Percentiles rank a stretch among this genome's conserved stretches.
phyloP scores from a whole-genome alignment of 2,329 filamentous ascomycete species.

The Incumbomyces delicatus region DNA sequence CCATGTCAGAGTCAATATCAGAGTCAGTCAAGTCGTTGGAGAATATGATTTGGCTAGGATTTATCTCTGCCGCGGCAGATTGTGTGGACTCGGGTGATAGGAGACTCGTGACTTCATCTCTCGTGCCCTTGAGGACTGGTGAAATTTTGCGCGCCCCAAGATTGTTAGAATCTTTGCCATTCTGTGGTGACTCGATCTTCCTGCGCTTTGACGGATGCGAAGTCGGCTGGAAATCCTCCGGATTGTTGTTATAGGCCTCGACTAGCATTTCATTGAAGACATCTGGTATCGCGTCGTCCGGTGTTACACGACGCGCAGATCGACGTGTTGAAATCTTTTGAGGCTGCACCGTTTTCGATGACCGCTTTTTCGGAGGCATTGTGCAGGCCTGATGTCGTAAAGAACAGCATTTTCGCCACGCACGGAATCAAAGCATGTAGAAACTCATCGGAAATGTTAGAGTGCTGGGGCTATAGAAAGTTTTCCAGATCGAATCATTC shows the following conservation, averaged over 20 bases:
- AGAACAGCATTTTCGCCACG: too few relatives aligned
- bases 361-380: slow-evolving; percentile 1
- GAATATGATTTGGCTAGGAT: slow-evolving; percentile 25
- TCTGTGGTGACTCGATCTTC: slow-evolving; percentile 24
- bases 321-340: slow-evolving; percentile 10
- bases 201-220: slow-evolving; percentile 30
- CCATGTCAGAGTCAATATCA: too few relatives aligned
- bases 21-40: slow-evolving; percentile 33
- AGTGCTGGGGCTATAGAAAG: too few relatives aligned
- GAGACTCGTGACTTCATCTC: slow-evolving; percentile 10
- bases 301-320: slow-evolving; percentile 12
- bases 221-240: slow-evolving; percentile 15
- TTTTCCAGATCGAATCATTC: too few relatives aligned
- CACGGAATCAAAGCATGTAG: too few relatives aligned
- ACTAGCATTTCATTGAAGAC: slow-evolving; percentile 34
- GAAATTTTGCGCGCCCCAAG: not conserved
- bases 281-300: slow-evolving; percentile 25
- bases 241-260: slow-evolving; percentile 21
- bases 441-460: too few relatives aligned
- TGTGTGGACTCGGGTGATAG: too few relatives aligned
- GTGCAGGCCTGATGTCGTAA: too few relatives aligned
- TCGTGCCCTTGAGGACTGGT: slow-evolving; percentile 8
- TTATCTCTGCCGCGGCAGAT: not conserved
- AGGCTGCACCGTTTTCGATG: not conserved
- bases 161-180: not conserved